These are phyloP conservation scores for Candida oleophila DNA, from an alignment of 805 yeast species.

Conservation along the genomic window DNA sequence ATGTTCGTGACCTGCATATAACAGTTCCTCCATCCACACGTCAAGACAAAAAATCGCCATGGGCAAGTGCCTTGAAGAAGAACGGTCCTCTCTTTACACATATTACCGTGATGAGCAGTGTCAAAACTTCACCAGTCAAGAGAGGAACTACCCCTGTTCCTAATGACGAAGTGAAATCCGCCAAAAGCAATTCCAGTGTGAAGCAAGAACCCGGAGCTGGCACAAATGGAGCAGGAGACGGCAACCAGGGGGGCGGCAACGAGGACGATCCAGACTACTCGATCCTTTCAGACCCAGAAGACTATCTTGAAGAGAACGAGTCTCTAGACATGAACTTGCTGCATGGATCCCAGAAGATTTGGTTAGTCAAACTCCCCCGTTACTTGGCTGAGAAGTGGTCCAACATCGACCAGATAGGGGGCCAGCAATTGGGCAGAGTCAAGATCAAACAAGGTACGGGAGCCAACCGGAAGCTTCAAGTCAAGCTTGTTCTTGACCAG, in stretches of 20 bases:
- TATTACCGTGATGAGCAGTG: constrained; percentile 6
- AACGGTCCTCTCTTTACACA: background rate
- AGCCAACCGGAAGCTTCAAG: constrained; percentile 34
- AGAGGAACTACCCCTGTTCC: constrained; percentile 1
- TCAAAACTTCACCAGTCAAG: constrained; percentile 8
- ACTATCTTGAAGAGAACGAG: constrained; percentile 55
- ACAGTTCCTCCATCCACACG: too few relatives aligned
- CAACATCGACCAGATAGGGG: constrained; percentile 56
- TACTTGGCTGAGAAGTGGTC: constrained; percentile 83
- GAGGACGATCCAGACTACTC: constrained; percentile 20
- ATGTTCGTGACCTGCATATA: too few relatives aligned
- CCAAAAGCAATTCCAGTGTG: background rate
- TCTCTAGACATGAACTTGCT: constrained; percentile 73
- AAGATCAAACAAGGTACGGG: constrained; percentile 57
- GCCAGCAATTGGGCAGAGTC: constrained; percentile 78
- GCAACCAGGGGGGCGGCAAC: constrained; percentile 12
- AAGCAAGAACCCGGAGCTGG: background rate
- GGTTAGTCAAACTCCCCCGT: constrained; percentile 91
- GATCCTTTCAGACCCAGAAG: constrained; percentile 43
- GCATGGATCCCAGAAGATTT: constrained; percentile 67
- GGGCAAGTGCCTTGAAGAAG: too few relatives aligned
- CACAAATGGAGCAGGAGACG: background rate
- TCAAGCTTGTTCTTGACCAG: constrained; percentile 50
- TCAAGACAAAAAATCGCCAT: too few relatives aligned
- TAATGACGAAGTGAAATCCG: background rate